Base-by-base conservation (phyloP, 495 filamentous ascomycete genomes). In the Ascodesmis nigricans region DNA sequence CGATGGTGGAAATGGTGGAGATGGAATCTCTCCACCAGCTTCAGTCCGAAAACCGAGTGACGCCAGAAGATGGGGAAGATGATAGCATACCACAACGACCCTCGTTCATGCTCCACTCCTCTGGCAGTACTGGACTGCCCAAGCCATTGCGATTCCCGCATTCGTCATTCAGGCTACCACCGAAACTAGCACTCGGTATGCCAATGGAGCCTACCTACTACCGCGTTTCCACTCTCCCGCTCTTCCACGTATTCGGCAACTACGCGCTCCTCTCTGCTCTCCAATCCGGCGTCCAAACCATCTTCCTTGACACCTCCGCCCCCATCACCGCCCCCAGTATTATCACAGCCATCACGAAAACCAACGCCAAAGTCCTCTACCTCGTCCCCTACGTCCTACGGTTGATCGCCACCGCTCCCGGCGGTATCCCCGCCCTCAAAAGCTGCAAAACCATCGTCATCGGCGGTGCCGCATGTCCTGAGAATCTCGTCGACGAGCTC, bases 81-180 rank as follows among this genome's bases (percentile, higher is more conserved):
- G n/a, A n/a, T n/a, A n/a, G n/a, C n/a, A n/a, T n/a, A n/a, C n/a
- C n/a, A n/a, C n/a, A n/a, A n/a, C n/a, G n/a, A n/a, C n/a, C n/a
- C n/a, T n/a, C n/a, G n/a, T n/a, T n/a, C n/a, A 68, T 70, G 9
- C 52, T 64, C 28, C 68, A 71, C 44, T 69, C 64, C 0, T 69
- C 65, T 0, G 68, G 68, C 2, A 35, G 33, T 26, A 73, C 66
- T 1, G 66, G 68, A 0, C 55, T 58, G 6, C 67, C 67, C 0
- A 71, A 73, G 39, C 63, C 67, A 1, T n/a, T n/a, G n/a, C n/a
- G n/a, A n/a, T n/a, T n/a, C n/a, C 39, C 66, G 0, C 53, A 13
- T 29, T 14, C 21, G 29, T 31, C 5, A 4, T 8, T 17, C 19
- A 6, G n/a, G 17, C 14, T 2, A 4, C 1, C 13, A 2, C 14